Percentiles rank a stretch among this genome's conserved stretches.
These are phyloP conservation scores for Daldinia bambusicola DNA, from an alignment of 495 filamentous ascomycete genomes.

Conservation along the genomic window DNA sequence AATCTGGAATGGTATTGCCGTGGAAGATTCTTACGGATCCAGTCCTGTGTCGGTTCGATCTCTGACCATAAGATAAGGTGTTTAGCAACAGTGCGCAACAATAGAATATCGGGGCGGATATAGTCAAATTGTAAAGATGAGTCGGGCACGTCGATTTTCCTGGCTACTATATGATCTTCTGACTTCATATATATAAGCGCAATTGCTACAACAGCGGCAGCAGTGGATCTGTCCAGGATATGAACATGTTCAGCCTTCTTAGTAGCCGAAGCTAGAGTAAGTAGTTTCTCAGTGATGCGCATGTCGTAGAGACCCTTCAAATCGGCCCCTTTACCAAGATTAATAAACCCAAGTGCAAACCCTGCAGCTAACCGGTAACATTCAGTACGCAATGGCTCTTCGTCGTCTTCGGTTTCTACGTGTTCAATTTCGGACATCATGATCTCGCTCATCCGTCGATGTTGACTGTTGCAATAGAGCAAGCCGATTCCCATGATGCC, in stretches of 20 bases:
- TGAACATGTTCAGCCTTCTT: conserved; percentile 91
- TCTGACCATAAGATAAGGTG: conserved; percentile 94
- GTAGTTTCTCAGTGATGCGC: conserved; percentile 86
- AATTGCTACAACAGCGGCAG: conserved; percentile 87
- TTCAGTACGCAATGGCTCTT: conserved; percentile 89
- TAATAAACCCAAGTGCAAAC: conserved; percentile 93
- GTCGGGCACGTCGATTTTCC: conserved; percentile 92
- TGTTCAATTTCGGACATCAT: conserved; percentile 98
- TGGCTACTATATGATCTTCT: conserved; percentile 84
- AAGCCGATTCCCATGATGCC: conserved; percentile 98
- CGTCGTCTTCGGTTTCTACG: conserved; percentile 71
- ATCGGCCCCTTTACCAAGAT: conserved; percentile 88
- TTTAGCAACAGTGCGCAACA: conserved; percentile 88
- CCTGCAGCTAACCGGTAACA: conserved; percentile 94
- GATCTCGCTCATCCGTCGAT: conserved; percentile 97
- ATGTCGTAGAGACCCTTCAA: conserved; percentile 92
- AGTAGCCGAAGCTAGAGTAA: conserved; percentile 83
- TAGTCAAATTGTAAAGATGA: conserved; percentile 92
- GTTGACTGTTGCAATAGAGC: conserved; percentile 93
- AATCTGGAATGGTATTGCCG: conserved; percentile 66
- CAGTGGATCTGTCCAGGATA: conserved; percentile 89
- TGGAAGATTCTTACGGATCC: conserved; percentile 80
- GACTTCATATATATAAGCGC: conserved; percentile 99
- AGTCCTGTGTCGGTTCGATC: conserved; percentile 74
- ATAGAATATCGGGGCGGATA: conserved; percentile 89